These are phyloP conservation scores for Lepiota brunneoincarnata DNA, from an alignment of 768 basidiomycete genomes.

Conservation along the genomic window DNA sequence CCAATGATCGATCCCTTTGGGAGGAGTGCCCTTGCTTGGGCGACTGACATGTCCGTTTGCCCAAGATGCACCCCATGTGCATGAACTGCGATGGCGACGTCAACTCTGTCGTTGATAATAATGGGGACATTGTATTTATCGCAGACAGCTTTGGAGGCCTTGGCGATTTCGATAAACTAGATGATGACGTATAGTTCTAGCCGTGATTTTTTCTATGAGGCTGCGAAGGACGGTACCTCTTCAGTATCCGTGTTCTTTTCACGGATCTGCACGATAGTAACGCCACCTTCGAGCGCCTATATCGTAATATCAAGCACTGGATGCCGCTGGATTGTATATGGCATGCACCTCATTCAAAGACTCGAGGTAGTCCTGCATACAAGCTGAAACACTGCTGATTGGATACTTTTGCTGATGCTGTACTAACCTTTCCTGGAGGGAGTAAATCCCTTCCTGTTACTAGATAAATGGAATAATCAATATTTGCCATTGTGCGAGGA, in stretches of 20 bases:
- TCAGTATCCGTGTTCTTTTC: conserved; percentile 83
- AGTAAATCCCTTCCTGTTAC: conserved; percentile 82
- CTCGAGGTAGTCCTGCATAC: conserved; percentile 59
- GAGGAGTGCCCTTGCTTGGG: conserved; percentile 63
- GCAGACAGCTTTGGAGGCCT: conserved; percentile 66
- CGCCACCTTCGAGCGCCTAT: conserved; percentile 81
- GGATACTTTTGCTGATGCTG: not conserved
- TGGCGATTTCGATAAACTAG: conserved; percentile 78
- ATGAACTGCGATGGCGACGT: conserved; percentile 76
- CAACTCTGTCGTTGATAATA: conserved; percentile 85
- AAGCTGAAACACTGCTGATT: conserved; percentile 10
- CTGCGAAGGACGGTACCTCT: conserved; percentile 52
- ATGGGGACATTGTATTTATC: conserved; percentile 76
- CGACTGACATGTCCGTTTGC: conserved; percentile 80
- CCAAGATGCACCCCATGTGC: conserved; percentile 87
- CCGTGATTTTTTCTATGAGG: not conserved
- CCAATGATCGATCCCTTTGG: conserved; percentile 75
- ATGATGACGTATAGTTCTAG: not conserved
- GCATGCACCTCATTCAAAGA: conserved; percentile 67
- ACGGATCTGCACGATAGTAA: conserved; percentile 85
- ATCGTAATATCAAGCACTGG: not conserved
- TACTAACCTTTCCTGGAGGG: conserved; percentile 67
- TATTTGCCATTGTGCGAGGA: conserved; percentile 12
- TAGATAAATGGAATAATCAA: conserved; percentile 79
- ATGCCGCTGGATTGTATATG: not conserved